phyloP scores from a whole-genome alignment of 2,329 filamentous ascomycete genomes.

The Trichoderma sp. region DNA sequence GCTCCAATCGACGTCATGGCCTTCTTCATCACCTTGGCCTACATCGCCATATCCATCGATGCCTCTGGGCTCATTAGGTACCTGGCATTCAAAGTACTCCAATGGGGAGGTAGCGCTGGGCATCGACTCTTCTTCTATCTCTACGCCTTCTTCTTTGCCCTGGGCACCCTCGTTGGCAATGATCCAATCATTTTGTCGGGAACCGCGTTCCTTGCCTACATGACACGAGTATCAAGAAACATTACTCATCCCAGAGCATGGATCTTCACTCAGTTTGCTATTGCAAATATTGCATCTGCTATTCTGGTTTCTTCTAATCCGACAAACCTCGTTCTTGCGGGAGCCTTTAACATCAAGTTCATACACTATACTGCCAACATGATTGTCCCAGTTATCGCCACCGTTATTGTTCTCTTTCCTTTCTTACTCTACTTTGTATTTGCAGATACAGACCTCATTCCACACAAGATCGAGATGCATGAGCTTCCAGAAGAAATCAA shows the following conservation, averaged over 20 bases:
- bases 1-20: slow-evolving; percentile 69
- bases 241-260: slow-evolving; percentile 69
- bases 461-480: slow-evolving; percentile 65
- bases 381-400: slow-evolving; percentile 69
- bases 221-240: slow-evolving; percentile 72
- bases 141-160: slow-evolving; percentile 67
- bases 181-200: slow-evolving; percentile 74
- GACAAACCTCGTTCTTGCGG: slow-evolving; percentile 71
- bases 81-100: slow-evolving; percentile 67
- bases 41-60: slow-evolving; percentile 75
- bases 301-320: slow-evolving; percentile 77
- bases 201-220: slow-evolving; percentile 72
- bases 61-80: slow-evolving; percentile 71
- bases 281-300: slow-evolving; percentile 72
- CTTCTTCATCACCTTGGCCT: slow-evolving; percentile 72
- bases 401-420: slow-evolving; percentile 65
- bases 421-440: slow-evolving; percentile 71
- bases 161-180: slow-evolving; percentile 70
- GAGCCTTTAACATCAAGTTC: slow-evolving; percentile 70
- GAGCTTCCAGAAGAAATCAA: slow-evolving; percentile 59
- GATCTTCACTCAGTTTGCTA: slow-evolving; percentile 69
- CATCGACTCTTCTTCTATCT: slow-evolving; percentile 70
- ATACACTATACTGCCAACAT: slow-evolving; percentile 75
- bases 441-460: slow-evolving; percentile 61
- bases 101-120: slow-evolving; percentile 65